phyloP scores from a whole-genome alignment of 805 yeast genomes.

The Saccharomycopsis oosterbeekiorum region DNA sequence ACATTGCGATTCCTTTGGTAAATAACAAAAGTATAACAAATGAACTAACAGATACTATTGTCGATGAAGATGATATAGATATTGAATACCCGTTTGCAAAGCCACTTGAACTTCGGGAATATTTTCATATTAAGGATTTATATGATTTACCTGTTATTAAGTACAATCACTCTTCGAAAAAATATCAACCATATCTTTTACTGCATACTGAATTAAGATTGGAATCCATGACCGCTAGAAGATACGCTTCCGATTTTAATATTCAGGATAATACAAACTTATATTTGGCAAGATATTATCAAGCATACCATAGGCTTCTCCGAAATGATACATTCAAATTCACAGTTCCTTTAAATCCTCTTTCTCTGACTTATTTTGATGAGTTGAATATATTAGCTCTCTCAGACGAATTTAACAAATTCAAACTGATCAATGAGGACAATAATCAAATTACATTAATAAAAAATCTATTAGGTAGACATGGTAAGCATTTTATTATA shows the following conservation, averaged over 20 bases:
- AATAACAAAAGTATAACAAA: conserved; percentile 1
- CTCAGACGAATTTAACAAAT: conserved; percentile 10
- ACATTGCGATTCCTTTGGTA: not conserved
- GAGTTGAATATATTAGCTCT: conserved; percentile 9
- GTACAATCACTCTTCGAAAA: conserved; percentile 54
- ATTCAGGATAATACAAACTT: conserved; percentile 29
- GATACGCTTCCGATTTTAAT: conserved; percentile 13
- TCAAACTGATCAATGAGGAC: conserved; percentile 18
- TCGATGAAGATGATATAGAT: conserved; percentile 13
- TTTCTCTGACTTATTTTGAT: conserved; percentile 27
- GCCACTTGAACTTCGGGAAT: conserved; percentile 15
- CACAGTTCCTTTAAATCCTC: conserved; percentile 30
- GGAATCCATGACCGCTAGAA: conserved; percentile 6
- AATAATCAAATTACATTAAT: conserved; percentile 48
- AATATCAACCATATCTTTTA: conserved; percentile 33
- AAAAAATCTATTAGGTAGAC: conserved; percentile 79
- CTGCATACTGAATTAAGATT: conserved; percentile 7
- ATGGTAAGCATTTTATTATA: conserved; percentile 62
- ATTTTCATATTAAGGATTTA: conserved; percentile 39
- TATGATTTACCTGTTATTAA: conserved; percentile 52
- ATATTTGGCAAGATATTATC: conserved; percentile 46
- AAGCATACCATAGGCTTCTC: conserved; percentile 59
- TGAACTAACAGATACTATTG: conserved; percentile 19
- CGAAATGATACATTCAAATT: conserved; percentile 57
- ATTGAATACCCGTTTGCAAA: conserved; percentile 20